These are phyloP conservation scores for Kregervanrija fluxuum DNA, from an alignment of 805 yeast species.

Conservation along the genomic window DNA sequence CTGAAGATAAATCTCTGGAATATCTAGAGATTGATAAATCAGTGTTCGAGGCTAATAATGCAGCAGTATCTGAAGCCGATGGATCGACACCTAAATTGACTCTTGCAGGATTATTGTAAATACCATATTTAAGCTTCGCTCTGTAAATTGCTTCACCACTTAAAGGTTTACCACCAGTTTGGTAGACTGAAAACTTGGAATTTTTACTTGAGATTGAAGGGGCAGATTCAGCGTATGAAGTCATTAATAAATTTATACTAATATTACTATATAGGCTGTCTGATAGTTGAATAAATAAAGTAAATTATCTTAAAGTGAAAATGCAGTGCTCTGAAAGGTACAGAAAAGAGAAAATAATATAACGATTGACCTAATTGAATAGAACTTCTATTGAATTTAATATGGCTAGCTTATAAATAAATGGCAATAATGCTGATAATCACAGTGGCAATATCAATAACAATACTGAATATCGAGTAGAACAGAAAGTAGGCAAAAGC, in stretches of 20 bases:
- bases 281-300: no score
- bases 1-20: conserved; percentile 51
- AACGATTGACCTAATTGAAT: no score
- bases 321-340: no score
- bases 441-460: no score
- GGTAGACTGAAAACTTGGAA: conserved; percentile 44
- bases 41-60: conserved; percentile 62
- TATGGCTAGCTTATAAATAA: no score
- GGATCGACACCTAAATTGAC: conserved; percentile 56
- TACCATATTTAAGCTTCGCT: conserved; percentile 65
- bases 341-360: no score
- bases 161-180: conserved; percentile 61
- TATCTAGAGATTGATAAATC: conserved; percentile 60
- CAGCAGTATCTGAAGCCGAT: conserved; percentile 70
- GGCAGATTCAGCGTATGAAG: conserved; percentile 21
- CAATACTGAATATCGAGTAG: no score
- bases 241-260: not conserved
- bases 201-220: conserved; percentile 24
- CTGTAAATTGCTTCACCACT: conserved; percentile 70
- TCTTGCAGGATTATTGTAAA: conserved; percentile 45
- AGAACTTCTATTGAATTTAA: no score
- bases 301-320: no score
- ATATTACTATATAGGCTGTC: no score
- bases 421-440: no score
- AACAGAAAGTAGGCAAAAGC: no score